Conservation (phyloP, 371 early-diverging fungal species). For the Umbelopsis sp. region DNA sequence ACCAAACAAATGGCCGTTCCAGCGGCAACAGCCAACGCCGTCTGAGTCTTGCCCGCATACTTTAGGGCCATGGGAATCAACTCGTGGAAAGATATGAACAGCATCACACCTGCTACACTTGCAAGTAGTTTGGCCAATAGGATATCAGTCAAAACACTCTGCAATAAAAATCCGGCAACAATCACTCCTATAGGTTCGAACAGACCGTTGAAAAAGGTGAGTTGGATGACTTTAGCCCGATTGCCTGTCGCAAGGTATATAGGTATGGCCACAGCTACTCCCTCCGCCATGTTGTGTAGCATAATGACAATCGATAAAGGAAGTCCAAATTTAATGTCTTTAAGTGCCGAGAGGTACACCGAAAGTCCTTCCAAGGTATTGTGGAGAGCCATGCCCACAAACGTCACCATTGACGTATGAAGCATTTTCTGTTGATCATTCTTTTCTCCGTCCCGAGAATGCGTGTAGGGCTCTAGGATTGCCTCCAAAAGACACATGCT, state of each 20-base stretch:
- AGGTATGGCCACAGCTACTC: constrained; percentile 56
- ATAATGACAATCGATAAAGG: constrained; percentile 54
- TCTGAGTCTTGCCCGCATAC: constrained; percentile 44
- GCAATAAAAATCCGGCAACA: constrained; percentile 44
- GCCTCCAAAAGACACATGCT: constrained; percentile 44
- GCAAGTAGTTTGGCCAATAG: constrained; percentile 39
- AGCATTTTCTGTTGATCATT: constrained; percentile 20
- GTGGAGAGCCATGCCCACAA: constrained; percentile 32
- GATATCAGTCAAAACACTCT: constrained; percentile 32
- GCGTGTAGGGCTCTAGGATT: constrained; percentile 28
- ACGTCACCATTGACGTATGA: constrained; percentile 22
- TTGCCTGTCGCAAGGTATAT: constrained; percentile 49
- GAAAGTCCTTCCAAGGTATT: constrained; percentile 51
- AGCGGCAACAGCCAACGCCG: constrained; percentile 39
- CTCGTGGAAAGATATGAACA: constrained; percentile 56
- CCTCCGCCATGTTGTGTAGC: constrained; percentile 50
- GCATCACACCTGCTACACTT: constrained; percentile 58
- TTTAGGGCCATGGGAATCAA: constrained; percentile 50
- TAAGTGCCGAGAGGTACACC: constrained; percentile 52
- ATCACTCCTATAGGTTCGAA: constrained; percentile 58
- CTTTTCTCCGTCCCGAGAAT: constrained; percentile 18
- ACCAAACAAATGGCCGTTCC: constrained; percentile 53
- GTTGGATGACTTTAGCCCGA: constrained; percentile 36
- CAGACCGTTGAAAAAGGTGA: constrained; percentile 55
- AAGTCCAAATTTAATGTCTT: constrained; percentile 44